phyloP scores from a whole-genome alignment of 805 yeast species.

The Debaryomyces tyrocola region DNA sequence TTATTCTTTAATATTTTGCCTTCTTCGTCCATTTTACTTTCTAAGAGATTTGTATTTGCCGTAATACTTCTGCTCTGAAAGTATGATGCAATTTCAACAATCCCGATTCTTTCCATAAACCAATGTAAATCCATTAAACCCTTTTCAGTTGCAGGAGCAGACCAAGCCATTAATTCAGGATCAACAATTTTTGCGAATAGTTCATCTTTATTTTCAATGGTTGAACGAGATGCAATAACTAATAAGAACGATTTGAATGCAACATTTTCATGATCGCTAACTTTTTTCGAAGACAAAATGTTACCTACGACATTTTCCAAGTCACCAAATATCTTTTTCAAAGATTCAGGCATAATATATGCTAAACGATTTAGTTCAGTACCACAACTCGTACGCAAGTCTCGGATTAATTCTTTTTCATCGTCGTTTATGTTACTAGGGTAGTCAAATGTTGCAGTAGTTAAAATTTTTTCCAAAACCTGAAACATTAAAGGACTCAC shows the following conservation, averaged over 20 bases:
- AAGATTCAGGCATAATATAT: constrained; percentile 88
- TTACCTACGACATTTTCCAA: constrained; percentile 77
- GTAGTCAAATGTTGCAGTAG: constrained; percentile 79
- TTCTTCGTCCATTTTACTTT: constrained; percentile 84
- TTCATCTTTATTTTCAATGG: constrained; percentile 69
- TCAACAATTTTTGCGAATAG: constrained; percentile 87
- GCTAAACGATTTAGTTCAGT: constrained; percentile 94
- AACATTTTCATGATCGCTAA: constrained; percentile 88
- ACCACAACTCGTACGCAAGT: constrained; percentile 87
- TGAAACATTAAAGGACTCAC: constrained; percentile 72
- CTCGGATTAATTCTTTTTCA: constrained; percentile 76
- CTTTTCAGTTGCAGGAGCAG: constrained; percentile 84
- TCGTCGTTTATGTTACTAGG: constrained; percentile 70
- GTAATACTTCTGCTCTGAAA: constrained; percentile 81
- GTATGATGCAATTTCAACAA: constrained; percentile 89
- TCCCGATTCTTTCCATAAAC: constrained; percentile 98
- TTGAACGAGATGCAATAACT: constrained; percentile 87
- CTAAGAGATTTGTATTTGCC: constrained; percentile 69
- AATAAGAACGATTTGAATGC: constrained; percentile 89
- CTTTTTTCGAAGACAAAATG: constrained; percentile 64
- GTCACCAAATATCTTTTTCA: constrained; percentile 77
- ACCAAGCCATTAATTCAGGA: constrained; percentile 91
- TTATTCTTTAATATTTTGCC: constrained; percentile 76
- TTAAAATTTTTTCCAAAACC: constrained; percentile 80
- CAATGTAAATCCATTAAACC: constrained; percentile 89